These are phyloP conservation scores for Rhizophagus sp. DNA, from an alignment of 192 early-diverging fungal genomes.

Conservation along the genomic window DNA sequence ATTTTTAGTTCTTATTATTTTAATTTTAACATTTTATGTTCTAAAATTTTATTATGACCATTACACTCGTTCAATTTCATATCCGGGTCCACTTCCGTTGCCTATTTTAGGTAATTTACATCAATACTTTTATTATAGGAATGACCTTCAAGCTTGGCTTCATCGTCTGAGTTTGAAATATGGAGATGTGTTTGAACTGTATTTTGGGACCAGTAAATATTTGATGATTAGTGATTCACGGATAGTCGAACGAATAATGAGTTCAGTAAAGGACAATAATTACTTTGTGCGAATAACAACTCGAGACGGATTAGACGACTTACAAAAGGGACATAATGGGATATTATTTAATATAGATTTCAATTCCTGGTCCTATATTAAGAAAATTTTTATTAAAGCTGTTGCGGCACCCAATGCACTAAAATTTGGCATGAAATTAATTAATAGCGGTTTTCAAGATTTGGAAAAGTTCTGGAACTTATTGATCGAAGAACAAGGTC, in stretches of 20 bases:
- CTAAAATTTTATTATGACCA: slow-evolving; percentile 18
- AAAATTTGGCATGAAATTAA: neutral
- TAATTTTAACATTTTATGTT: neutral
- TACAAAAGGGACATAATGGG: neutral
- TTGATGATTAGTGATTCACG: slow-evolving; percentile 19
- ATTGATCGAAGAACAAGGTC: slow-evolving; percentile 7
- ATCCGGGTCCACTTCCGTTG: slow-evolving; percentile 17
- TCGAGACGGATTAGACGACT: neutral
- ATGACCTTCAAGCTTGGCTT: slow-evolving; percentile 8
- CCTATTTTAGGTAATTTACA: slow-evolving; percentile 20
- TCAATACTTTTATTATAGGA: slow-evolving; percentile 7
- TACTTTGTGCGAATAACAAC: slow-evolving; percentile 14
- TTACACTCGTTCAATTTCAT: slow-evolving; percentile 9
- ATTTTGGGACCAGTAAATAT: slow-evolving; percentile 16
- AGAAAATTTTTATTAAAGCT: slow-evolving; percentile 1
- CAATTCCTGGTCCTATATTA: slow-evolving; percentile 7
- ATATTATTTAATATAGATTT: slow-evolving; percentile 14
- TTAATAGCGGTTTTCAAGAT: neutral
- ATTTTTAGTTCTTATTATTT: neutral
- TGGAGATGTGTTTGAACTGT: slow-evolving; percentile 17
- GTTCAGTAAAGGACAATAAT: neutral
- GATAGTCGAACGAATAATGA: slow-evolving; percentile 13
- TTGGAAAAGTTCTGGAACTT: slow-evolving; percentile 6
- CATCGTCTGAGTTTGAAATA: slow-evolving; percentile 17
- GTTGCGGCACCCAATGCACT: neutral